Percentiles rank a stretch among this genome's conserved stretches.
Conservation (phyloP, 1,139 yeast species). For the Pichia sp. region DNA sequence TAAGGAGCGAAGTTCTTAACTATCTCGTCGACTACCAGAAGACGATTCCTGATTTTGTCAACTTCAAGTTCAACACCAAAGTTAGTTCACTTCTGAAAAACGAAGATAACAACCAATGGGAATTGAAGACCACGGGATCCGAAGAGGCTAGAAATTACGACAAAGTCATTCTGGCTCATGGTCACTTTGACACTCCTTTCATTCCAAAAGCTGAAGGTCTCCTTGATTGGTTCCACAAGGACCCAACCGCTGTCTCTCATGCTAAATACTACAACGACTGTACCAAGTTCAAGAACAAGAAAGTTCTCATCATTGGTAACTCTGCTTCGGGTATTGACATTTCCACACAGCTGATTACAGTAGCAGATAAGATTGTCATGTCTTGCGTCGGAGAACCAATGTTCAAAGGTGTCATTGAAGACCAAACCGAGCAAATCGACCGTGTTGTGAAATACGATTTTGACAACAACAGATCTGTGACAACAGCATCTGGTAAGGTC, state of each 20-base stretch:
- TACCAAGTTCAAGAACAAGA: conserved; percentile 29
- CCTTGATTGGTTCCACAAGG: conserved; percentile 29
- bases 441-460: conserved; percentile 27
- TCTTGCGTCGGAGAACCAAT: conserved; percentile 29
- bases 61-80: conserved; percentile 26
- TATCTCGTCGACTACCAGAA: conserved; percentile 32
- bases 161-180: conserved; percentile 41
- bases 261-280: conserved; percentile 37
- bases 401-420: conserved; percentile 27
- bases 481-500: conserved; percentile 27
- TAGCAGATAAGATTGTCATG: conserved; percentile 34
- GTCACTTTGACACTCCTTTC: conserved; percentile 41
- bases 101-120: conserved; percentile 21
- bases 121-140: conserved; percentile 15
- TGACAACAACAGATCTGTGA: conserved; percentile 26
- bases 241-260: conserved; percentile 34
- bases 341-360: conserved; percentile 36
- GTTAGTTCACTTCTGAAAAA: conserved; percentile 22
- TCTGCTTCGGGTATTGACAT: conserved; percentile 43
- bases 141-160: conserved; percentile 28
- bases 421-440: conserved; percentile 29
- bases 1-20: conserved; percentile 32
- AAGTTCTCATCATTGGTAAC: conserved; percentile 43
- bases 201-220: conserved; percentile 40
- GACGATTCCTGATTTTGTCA: conserved; percentile 30